These are phyloP conservation scores for Ceratocystis eucalypticola DNA, from an alignment of 2,329 filamentous ascomycete species.

Conservation along the genomic window DNA sequence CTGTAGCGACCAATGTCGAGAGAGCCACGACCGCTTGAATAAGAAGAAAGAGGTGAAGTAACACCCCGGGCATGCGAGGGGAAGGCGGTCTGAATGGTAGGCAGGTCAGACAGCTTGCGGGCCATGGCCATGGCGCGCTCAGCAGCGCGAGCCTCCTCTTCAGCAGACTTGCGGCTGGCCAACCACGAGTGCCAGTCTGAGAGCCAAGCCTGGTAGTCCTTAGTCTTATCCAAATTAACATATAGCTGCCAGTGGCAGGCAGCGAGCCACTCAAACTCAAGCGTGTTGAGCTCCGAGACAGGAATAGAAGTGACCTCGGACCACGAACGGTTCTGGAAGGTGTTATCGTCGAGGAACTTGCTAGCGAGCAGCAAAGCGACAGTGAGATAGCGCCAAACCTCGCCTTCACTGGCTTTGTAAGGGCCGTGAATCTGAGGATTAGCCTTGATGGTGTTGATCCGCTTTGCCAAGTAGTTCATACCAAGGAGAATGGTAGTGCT, in stretches of 20 bases:
- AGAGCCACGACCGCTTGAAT: constrained; percentile 24
- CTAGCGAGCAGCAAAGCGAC: constrained; percentile 74
- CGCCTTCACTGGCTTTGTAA: constrained; percentile 48
- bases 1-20: constrained; percentile 29
- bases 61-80: constrained; percentile 20
- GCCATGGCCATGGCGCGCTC: constrained; percentile 25
- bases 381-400: constrained; percentile 79
- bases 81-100: constrained; percentile 32
- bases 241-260: constrained; percentile 76
- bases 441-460: constrained; percentile 60
- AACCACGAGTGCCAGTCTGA: constrained; percentile 47
- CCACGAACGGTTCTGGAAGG: constrained; percentile 95
- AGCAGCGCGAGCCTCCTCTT: constrained; percentile 24
- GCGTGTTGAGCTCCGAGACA: constrained; percentile 67
- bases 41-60: constrained; percentile 24
- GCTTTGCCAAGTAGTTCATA: constrained; percentile 75
- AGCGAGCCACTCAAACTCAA: constrained; percentile 79
- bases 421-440: constrained; percentile 30
- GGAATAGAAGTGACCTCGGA: constrained; percentile 85
- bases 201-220: constrained; percentile 54
- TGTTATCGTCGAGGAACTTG: constrained; percentile 95
- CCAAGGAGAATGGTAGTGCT: constrained; percentile 84
- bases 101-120: constrained; percentile 38
- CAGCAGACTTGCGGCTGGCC: constrained; percentile 39
- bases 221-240: constrained; percentile 64